These are phyloP conservation scores for Antarctomyces pellizariae DNA, from an alignment of 495 filamentous ascomycete genomes.

Conservation along the genomic window DNA sequence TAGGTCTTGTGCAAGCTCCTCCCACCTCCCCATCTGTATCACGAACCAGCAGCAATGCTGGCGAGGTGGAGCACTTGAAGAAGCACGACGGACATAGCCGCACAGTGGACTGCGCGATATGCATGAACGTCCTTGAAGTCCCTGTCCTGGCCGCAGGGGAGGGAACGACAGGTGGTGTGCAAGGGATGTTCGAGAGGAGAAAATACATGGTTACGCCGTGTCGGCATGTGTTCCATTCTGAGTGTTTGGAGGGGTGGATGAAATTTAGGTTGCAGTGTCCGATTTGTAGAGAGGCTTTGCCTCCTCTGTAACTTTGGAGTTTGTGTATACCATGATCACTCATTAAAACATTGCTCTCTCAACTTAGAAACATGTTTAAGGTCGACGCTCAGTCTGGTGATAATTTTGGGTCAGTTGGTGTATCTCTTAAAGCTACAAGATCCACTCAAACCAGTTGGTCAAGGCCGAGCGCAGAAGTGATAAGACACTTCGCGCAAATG, in stretches of 20 bases:
- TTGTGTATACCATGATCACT: too few species aligned
- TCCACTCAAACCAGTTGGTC: too few species aligned
- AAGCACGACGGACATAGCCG: constrained; percentile 24
- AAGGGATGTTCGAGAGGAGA: constrained; percentile 50
- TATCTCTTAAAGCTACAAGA: too few species aligned
- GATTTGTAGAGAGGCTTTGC: constrained; percentile 77
- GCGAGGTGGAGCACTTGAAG: constrained; percentile 15
- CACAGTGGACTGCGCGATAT: constrained; percentile 78
- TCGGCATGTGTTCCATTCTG: constrained; percentile 83
- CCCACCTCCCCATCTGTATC: constrained; percentile 3
- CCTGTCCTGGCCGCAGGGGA: constrained; percentile 43
- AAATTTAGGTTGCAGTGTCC: constrained; percentile 78
- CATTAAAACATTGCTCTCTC: too few species aligned
- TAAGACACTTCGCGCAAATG: too few species aligned
- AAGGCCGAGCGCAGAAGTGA: too few species aligned
- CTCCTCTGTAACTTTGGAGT: constrained; percentile 63
- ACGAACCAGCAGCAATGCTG: too few species aligned
- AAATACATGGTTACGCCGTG: constrained; percentile 95
- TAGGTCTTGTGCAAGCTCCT: constrained; percentile 31
- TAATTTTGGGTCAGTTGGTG: too few species aligned
- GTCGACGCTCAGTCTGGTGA: too few species aligned
- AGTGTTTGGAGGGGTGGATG: constrained; percentile 93
- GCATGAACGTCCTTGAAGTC: constrained; percentile 74
- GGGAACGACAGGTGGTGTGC: constrained; percentile 32
- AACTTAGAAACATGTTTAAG: too few species aligned